phyloP scores from a whole-genome alignment of 192 early-diverging fungal genomes.

The Chytriomyces sp. region DNA sequence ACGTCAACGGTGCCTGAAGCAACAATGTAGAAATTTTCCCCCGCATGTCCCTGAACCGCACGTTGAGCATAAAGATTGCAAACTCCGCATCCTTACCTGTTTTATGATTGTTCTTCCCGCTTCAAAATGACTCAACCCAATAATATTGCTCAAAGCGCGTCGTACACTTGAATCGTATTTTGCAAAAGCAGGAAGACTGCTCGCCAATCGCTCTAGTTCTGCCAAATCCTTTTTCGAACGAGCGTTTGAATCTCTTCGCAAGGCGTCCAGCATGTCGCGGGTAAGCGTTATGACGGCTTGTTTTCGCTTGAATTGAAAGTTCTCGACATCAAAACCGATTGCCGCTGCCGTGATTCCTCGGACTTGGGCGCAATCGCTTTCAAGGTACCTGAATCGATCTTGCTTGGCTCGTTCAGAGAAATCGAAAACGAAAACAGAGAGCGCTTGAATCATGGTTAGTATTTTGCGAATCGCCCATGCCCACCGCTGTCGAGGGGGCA shows the following conservation, averaged over 20 bases:
- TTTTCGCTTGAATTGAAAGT: neutral
- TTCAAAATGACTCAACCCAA: conserved; percentile 24
- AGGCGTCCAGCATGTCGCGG: neutral
- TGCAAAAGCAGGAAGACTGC: conserved; percentile 18
- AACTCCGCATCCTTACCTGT: conserved; percentile 20
- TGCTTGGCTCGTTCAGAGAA: too few relatives aligned
- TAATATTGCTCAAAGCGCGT: conserved; percentile 28
- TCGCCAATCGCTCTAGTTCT: conserved; percentile 22
- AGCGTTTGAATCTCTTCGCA: neutral
- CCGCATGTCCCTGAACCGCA: conserved; percentile 31
- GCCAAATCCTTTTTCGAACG: conserved; percentile 16
- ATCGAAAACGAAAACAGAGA: too few relatives aligned
- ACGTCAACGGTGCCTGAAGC: conserved; percentile 28
- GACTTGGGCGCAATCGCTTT: too few relatives aligned
- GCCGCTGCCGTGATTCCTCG: conserved; percentile 5
- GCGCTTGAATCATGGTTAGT: too few relatives aligned
- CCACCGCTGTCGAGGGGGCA: too few relatives aligned
- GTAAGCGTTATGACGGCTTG: neutral
- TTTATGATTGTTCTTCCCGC: conserved; percentile 18
- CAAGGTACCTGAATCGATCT: too few relatives aligned
- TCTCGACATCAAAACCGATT: conserved; percentile 6
- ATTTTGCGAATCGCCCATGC: too few relatives aligned
- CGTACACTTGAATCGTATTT: conserved; percentile 35
- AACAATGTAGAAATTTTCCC: conserved; percentile 39
- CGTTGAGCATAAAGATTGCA: neutral